These are phyloP conservation scores for Guadua angustifolia DNA, from an alignment of 176 grass and related monocot species.

Conservation along the genomic window DNA sequence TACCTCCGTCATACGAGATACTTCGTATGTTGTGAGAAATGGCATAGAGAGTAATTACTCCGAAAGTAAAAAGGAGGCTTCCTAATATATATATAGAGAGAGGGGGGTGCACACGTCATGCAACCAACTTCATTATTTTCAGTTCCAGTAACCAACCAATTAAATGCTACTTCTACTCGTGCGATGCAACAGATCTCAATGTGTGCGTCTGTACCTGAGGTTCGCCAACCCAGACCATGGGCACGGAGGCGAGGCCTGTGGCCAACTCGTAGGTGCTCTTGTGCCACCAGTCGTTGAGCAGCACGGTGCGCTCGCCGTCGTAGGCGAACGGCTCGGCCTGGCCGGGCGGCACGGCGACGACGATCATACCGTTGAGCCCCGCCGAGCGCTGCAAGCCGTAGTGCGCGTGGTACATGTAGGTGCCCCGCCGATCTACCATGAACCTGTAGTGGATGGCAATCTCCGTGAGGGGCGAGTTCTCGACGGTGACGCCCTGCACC, in stretches of 20 bases:
- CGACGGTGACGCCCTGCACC: too few relatives aligned
- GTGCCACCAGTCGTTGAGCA: slow-evolving; percentile 95
- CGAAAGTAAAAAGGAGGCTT: too few relatives aligned
- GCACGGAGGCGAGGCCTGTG: slow-evolving; percentile 51
- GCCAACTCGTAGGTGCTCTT: slow-evolving; percentile 77
- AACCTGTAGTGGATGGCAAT: too few relatives aligned
- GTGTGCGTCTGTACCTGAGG: slow-evolving; percentile 43
- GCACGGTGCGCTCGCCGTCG: background rate
- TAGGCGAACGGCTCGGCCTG: slow-evolving; percentile 21
- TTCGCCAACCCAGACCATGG: slow-evolving; percentile 68
- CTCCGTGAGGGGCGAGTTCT: too few relatives aligned
- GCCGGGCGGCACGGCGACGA: slow-evolving; percentile 37
- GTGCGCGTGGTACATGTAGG: slow-evolving; percentile 84
- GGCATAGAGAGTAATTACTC: too few relatives aligned
- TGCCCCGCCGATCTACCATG: slow-evolving; percentile 67
- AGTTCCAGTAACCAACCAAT: background rate
- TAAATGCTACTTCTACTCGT: too few relatives aligned
- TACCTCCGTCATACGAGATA: too few relatives aligned
- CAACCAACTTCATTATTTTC: background rate
- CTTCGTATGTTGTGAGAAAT: too few relatives aligned
- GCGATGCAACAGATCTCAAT: too few relatives aligned
- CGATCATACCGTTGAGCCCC: slow-evolving; percentile 80
- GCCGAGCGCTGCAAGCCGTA: slow-evolving; percentile 84
- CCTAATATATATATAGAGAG: too few relatives aligned
- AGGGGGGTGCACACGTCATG: background rate